phyloP scores from a whole-genome alignment of 352 stramenopile genomes.

The Globisporangium splendens region DNA sequence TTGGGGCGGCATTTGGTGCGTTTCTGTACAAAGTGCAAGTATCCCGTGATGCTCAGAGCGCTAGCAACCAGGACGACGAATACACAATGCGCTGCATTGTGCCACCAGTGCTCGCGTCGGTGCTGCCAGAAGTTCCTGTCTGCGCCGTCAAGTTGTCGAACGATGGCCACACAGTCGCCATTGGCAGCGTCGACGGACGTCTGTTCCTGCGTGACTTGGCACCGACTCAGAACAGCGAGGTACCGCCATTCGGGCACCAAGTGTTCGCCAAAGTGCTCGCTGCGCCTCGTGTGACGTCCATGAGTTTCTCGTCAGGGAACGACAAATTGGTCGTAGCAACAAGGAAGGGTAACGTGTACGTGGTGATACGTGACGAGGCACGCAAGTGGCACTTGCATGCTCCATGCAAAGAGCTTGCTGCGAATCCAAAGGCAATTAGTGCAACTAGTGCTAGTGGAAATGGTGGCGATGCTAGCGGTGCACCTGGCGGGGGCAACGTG shows the following conservation, averaged over 20 bases:
- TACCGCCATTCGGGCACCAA: slow-evolving; percentile 17
- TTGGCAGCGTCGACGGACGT: slow-evolving; percentile 53
- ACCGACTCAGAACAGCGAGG: no score
- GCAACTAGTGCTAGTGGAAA: slow-evolving; percentile 1
- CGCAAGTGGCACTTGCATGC: slow-evolving; percentile 24
- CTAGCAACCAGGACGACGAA: background rate
- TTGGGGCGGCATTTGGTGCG: slow-evolving; percentile 32
- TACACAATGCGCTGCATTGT: background rate
- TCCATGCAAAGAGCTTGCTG: slow-evolving; percentile 25
- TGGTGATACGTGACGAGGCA: slow-evolving; percentile 18
- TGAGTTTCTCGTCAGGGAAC: slow-evolving; percentile 38
- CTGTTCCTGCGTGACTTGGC: slow-evolving; percentile 29
- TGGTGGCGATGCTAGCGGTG: slow-evolving; percentile 13
- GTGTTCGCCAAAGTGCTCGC: slow-evolving; percentile 35
- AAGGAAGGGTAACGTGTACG: slow-evolving; percentile 65
- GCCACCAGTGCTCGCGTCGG: slow-evolving; percentile 13
- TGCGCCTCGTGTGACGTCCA: slow-evolving; percentile 48
- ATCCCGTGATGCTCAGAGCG: background rate
- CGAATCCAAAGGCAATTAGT: slow-evolving; percentile 38
- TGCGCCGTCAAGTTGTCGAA: slow-evolving; percentile 37
- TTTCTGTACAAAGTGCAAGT: slow-evolving; percentile 30
- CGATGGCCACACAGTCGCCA: slow-evolving; percentile 22
- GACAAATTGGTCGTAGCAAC: slow-evolving; percentile 38
- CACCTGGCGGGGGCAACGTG: no score
- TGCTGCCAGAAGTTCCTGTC: slow-evolving; percentile 29